Evolutionary conservation across 2,329 filamentous ascomycete genomes (phyloP), one percentile per base, ranked within the genome.

Genomic region (Talaromyces verruculosus): DNA sequence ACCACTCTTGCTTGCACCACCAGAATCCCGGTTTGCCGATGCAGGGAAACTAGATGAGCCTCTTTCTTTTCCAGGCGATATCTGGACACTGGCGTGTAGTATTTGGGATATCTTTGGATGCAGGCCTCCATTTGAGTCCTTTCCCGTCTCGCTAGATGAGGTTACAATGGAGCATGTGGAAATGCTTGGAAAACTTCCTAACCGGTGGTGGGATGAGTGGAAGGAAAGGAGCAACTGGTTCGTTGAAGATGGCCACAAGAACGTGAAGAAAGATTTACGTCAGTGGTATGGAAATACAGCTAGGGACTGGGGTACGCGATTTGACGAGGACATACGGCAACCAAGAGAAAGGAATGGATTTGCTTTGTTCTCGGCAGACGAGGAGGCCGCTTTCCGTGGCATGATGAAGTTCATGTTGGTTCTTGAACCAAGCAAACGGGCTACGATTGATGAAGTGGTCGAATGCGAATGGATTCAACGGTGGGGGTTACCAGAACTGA

Each of bases 81-180:
- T 62, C 0, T 61, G 59, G 41, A 61, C 58, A 37, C 25, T 61
- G 2, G 74, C 72, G 0, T 79, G 74, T 61, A 67, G 71, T 0
- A 76, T 81, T 10, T 81, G 73, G 71, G 73, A 71, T 39, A 69
- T 80, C 0, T 5, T 80, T 33, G 73, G 71, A 15, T 67, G 72
- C 22, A 58, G 67, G 57, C 63, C 72, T 6, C 66, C 76, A 51
- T 73, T 77, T 25, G 71, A 70, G 35, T 68, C 69, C 5, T 71
- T 72, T 5, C 64, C 72, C 7, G 67, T 69, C 10, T 66, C 65
- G 1, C 64, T 70, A 19, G 71, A 76, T 30, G 69, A 73, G 7
- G 71, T 74, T 30, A 74, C 71, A 5, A 65, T 59, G 33, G 66
- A 77, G 61, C 72, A 75, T 49, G 68, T 77, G 22, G 69, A 70